phyloP scores from a whole-genome alignment of 2,329 filamentous ascomycete genomes.

The Fusarium sororula region DNA sequence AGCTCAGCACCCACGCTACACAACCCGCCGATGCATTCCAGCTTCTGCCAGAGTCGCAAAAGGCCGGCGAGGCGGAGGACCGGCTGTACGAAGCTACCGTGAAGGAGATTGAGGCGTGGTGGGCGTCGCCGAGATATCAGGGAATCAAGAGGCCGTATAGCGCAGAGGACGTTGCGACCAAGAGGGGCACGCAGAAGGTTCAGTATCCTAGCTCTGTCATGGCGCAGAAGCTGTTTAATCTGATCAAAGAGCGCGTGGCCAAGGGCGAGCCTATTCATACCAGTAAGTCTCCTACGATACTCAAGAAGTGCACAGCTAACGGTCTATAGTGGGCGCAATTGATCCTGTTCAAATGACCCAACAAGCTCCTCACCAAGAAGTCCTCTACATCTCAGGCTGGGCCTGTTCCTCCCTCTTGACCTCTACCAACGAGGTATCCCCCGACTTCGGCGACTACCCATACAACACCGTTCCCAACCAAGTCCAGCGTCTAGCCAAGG shows the following conservation, averaged over 20 bases:
- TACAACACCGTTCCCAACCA: conserved; percentile 99
- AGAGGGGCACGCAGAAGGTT: conserved; percentile 87
- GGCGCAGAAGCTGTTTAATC: conserved; percentile 92
- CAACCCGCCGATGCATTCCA: conserved; percentile 81
- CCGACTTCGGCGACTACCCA: conserved; percentile 98
- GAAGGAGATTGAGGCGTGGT: conserved; percentile 88
- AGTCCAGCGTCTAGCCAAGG: conserved; percentile 94
- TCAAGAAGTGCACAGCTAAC: background rate
- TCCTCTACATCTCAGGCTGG: conserved; percentile 97
- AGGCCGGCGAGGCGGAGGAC: conserved; percentile 84
- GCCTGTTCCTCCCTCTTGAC: conserved; percentile 94
- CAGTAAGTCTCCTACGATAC: conserved; percentile 61
- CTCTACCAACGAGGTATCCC: conserved; percentile 94
- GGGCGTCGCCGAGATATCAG: conserved; percentile 82
- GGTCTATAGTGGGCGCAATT: conserved; percentile 83
- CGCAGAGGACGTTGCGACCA: conserved; percentile 90
- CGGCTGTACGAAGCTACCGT: conserved; percentile 85
- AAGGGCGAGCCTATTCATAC: conserved; percentile 92
- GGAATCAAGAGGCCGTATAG: conserved; percentile 94
- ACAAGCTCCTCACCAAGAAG: conserved; percentile 94
- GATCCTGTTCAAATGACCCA: conserved; percentile 99
- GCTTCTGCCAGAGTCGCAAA: conserved; percentile 79
- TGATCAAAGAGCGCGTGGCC: conserved; percentile 80
- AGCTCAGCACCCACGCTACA: conserved; percentile 43
- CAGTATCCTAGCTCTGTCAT: conserved; percentile 92